Base-by-base conservation (phyloP, 208 protist species). In the Vickermania ingenoplastis region DNA sequence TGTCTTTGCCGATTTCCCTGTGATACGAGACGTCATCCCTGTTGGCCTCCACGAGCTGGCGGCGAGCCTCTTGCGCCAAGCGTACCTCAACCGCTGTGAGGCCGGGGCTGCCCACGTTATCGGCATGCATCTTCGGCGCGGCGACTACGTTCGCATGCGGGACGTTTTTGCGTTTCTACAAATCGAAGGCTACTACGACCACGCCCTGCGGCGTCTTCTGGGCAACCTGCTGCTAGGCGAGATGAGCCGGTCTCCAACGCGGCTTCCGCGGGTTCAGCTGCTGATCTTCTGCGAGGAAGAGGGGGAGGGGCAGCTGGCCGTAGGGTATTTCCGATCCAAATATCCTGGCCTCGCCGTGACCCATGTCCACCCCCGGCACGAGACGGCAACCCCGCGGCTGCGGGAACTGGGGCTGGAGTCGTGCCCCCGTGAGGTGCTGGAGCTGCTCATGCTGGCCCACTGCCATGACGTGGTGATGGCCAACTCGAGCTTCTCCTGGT, bases 401-500 rank as follows among this genome's bases (percentile, higher is more conserved):
- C 2, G 48, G 17, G 13, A 24, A 0, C 11, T 22, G n/a, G 1
- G 25, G 7, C 53, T 70, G 26, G 45, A 55, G 5, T 31, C 26
- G 21, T 22, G 45, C 3, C 77, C 78, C n/a, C 58, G 82, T 22
- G 87, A 94, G 22, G 83, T 91, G 53, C 29, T 89, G 54, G 87
- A 94, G 58, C 55, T 94, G 52, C 51, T 91, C 23, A 89, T 91
- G 81, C 71, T 94, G 66, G 60, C 77, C 26, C 67, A 72, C 48
- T 94, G 87, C 69, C 61, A 89, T 59, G 87, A 94, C 60, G 73
- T 94, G 2, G 71, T 94, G 21, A 94, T 94, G 77, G 84, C 87
- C 1, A 94, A 94, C 73, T 91, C 83, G 0, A 79, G 77, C 29
- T 94, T 85, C 61, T 90, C 81, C 27, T 94, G 87, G 84, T 94